Base-by-base conservation (phyloP, 768 basidiomycete genomes). In the Tulasnella sp. region DNA sequence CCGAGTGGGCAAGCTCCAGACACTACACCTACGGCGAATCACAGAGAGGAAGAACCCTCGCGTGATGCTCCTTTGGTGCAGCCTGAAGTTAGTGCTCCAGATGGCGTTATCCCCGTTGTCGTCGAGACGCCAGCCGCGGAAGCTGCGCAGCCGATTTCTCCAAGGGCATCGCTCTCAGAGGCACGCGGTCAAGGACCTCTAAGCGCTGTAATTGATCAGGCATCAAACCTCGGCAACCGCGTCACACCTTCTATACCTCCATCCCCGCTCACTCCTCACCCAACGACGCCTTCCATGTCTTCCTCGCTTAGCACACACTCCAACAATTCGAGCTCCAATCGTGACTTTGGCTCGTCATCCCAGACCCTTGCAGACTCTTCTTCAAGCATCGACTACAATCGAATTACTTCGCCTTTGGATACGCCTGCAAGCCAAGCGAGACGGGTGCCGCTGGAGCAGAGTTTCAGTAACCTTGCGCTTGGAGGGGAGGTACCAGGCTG, bases 401-500 rank as follows among this genome's bases (percentile, higher is more conserved):
- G 50, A n/a, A 60, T 63, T 27, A 38, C 59, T 10, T 63, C 62
- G 7, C 62, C 62, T 24, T 48, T 63, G 24, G 62, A 63, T 13
- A 50, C 54, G 11, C 55, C 55, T 17, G 53, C 61, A 38, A 44
- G 54, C 38, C 21, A 56, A 21, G 29, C 52, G 2, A 49, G 29
- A 45, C 47, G 56, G 15, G 27, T 44, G 4, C 38, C 56, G 15
- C n/a, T 58, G 43, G 56, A 58, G 13, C 56, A 58, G 44, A 41
- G 56, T 1, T 62, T 52, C 24, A 63, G 60, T 47, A 54, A 54
- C 21, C 58, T 64, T 9, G 58, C 62, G 4, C 41, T 64, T 10
- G 62, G 62, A 17, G 64, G 64, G 23, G 64, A 65, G 51, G 59
- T 48, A 2, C 43, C 64, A 2, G 63, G 63, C n/a, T 64, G 63